Evolutionary conservation across 805 yeast genomes (phyloP).

Genomic region (Wickerhamiella bombiphila): DNA sequence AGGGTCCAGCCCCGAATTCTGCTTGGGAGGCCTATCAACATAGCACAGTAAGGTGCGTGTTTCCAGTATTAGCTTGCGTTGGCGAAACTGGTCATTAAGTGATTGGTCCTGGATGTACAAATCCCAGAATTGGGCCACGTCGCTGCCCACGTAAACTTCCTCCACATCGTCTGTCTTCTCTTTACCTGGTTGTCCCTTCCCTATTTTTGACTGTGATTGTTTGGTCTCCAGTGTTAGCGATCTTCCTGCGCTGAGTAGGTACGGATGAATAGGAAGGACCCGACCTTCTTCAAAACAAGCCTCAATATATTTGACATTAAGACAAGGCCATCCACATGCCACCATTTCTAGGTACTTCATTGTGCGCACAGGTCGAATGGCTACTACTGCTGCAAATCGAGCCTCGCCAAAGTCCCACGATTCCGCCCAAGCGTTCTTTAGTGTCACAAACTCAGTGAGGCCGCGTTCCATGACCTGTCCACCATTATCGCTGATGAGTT

Average conservation of each 20-base stretch:
- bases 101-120: background rate
- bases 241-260: slow-evolving; percentile 59
- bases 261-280: slow-evolving; percentile 34
- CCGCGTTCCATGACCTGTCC: slow-evolving; percentile 7
- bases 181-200: no score
- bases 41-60: background rate
- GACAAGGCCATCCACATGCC: slow-evolving; percentile 76
- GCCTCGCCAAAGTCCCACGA: slow-evolving; percentile 14
- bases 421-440: slow-evolving; percentile 3
- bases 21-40: background rate
- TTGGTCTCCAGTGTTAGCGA: slow-evolving; percentile 25
- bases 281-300: slow-evolving; percentile 30
- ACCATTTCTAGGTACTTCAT: slow-evolving; percentile 63
- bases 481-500: slow-evolving; percentile 4
- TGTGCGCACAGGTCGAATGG: slow-evolving; percentile 46
- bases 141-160: background rate
- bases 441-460: slow-evolving; percentile 3
- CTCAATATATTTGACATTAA: slow-evolving; percentile 42
- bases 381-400: slow-evolving; percentile 51
- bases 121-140: background rate
- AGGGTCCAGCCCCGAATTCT: background rate
- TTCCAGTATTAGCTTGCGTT: slow-evolving; percentile 10
- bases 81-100: slow-evolving; percentile 16
- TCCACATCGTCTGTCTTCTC: background rate
- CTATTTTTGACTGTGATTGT: no score